Evolutionary conservation across 257 asterid species (phyloP).

Genomic region (Fraxinus quadrangulata): DNA sequence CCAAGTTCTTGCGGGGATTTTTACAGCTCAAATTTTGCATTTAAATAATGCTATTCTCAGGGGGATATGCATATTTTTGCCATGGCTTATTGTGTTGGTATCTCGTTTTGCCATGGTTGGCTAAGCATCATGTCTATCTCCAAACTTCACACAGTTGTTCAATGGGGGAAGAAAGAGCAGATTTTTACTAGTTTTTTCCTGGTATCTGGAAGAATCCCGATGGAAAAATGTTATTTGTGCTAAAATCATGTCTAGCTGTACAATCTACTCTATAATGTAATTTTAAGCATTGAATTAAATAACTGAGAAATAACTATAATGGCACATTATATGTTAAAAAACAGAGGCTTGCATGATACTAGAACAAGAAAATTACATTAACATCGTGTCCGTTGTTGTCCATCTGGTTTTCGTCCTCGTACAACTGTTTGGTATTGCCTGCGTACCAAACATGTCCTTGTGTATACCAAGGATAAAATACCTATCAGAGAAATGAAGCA

Average conservation of each 20-base stretch:
- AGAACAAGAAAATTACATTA: too few relatives aligned
- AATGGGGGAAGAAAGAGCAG: neutral
- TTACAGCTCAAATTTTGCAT: neutral
- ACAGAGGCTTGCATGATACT: neutral
- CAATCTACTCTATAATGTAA: neutral
- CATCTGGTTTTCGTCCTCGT: too few relatives aligned
- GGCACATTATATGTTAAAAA: neutral
- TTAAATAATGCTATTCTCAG: constrained; percentile 18
- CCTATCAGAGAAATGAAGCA: too few relatives aligned
- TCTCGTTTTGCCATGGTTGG: constrained; percentile 42
- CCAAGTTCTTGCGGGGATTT: neutral
- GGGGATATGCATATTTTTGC: constrained; percentile 33
- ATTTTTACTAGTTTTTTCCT: neutral
- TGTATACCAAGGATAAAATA: neutral
- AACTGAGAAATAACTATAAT: neutral
- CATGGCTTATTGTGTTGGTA: constrained; percentile 39
- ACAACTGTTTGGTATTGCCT: too few relatives aligned
- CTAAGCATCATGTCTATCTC: constrained; percentile 25
- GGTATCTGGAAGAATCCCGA: neutral
- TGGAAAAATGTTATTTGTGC: neutral
- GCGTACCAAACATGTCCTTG: too few relatives aligned
- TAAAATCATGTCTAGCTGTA: neutral
- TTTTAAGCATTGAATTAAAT: neutral
- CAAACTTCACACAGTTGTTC: constrained; percentile 9
- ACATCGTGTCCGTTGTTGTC: too few relatives aligned